Conservation (phyloP, 495 filamentous ascomycete species). For the Penicillium pancosmium region DNA sequence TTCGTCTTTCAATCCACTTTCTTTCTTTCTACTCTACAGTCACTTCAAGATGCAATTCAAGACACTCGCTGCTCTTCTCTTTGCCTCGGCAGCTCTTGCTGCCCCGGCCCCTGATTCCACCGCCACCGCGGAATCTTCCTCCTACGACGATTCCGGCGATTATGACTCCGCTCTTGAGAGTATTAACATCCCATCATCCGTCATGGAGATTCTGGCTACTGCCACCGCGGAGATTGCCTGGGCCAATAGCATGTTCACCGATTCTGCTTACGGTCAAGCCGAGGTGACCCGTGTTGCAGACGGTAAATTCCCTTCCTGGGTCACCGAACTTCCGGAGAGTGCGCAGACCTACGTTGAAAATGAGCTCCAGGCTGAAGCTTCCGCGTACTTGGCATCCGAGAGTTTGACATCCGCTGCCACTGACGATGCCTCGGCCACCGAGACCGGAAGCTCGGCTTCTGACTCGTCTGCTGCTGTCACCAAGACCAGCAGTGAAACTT, state of each 20-base stretch:
- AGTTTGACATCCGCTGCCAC: neutral
- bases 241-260: conserved; percentile 12
- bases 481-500: neutral
- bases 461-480: neutral
- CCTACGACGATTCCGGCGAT: conserved; percentile 1
- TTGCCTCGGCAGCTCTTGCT: conserved; percentile 23
- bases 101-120: conserved; percentile 19
- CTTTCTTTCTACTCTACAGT: neutral
- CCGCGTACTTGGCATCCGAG: conserved; percentile 2
- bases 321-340: conserved; percentile 23
- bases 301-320: conserved; percentile 25
- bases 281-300: conserved; percentile 16
- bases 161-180: neutral
- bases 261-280: conserved; percentile 15
- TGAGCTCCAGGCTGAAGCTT: conserved; percentile 16
- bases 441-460: neutral
- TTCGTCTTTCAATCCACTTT: neutral
- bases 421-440: neutral
- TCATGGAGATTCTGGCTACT: conserved; percentile 19
- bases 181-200: conserved; percentile 10
- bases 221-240: conserved; percentile 23
- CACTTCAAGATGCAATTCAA: conserved; percentile 30
- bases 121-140: neutral
- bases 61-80: conserved; percentile 19
- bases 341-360: conserved; percentile 23